Base-by-base conservation (phyloP, 345 rosid genomes). In the Euphorbia peplus region DNA sequence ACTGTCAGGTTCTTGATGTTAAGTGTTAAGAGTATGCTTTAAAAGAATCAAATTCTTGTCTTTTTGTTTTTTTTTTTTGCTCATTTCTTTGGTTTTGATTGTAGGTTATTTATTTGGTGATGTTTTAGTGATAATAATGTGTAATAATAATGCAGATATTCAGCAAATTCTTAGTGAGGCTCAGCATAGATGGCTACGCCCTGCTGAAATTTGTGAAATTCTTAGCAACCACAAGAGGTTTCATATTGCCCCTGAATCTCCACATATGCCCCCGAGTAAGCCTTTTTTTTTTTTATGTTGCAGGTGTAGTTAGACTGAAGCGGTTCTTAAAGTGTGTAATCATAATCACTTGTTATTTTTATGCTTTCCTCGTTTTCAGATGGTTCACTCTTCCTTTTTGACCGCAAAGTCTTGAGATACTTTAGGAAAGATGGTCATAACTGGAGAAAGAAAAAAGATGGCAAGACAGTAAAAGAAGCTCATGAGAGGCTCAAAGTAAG, bases 361-460 rank as follows among this genome's bases (percentile, higher is more conserved):
- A 50, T 19, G 24, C 21, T 18, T 7, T 53, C 63, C 5, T 32
- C 35, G 21, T 59, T 64, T 15, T 8, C 86, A 90, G 98, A 87
- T 83, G 98, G 98, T 39, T 88, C 96, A 25, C 82, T 92, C 48
- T 90, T 92, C 78, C 87, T 90, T 63, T 92, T 88, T 74, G 93
- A 92, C 75, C 84, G 97, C 39, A 92, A 92, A 77, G 93, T 86
- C 67, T 80, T 90, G 55, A 85, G 98, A 76, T 92, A 90, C 86
- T 92, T 92, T 70, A 86, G 98, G 79, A 92, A 90, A 82, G 98
- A 90, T 48, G 98, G 98, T 22, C 98, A 90, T 78, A 90, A 80
- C 64, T 92, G 98, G 98, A 92, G 97, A 80, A 92, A 90, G 91
- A 92, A 88, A 67, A 87, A 73, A 74, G 97, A 92, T 83, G 98